phyloP scores from a whole-genome alignment of 495 filamentous ascomycete species.

The Aspergillus sparsus region DNA sequence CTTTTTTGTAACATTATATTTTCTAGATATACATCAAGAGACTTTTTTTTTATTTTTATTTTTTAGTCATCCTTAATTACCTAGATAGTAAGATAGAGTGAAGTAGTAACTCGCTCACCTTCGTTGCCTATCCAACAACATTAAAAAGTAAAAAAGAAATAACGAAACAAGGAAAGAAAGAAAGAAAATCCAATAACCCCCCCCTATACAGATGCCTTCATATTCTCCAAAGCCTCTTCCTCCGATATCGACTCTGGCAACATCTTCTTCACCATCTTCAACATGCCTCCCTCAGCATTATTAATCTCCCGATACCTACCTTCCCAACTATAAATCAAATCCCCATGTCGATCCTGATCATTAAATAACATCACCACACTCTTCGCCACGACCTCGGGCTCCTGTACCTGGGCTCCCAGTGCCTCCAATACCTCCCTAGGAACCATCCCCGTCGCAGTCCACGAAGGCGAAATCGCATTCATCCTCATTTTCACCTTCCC shows the following conservation, averaged over 20 bases:
- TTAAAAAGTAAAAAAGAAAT: neutral
- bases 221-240: constrained; percentile 20
- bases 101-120: no score
- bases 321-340: constrained; percentile 42
- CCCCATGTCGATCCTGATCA: constrained; percentile 35
- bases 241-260: constrained; percentile 21
- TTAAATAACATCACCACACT: constrained; percentile 40
- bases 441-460: constrained; percentile 43
- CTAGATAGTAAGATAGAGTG: no score
- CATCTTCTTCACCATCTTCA: constrained; percentile 19
- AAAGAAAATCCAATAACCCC: neutral
- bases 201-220: constrained; percentile 4
- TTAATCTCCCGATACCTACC: constrained; percentile 44
- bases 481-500: constrained; percentile 33
- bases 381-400: constrained; percentile 37
- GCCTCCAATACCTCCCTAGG: constrained; percentile 23
- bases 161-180: neutral
- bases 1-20: no score
- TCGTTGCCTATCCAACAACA: no score
- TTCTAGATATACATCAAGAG: neutral
- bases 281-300: constrained; percentile 30
- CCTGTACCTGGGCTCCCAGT: constrained; percentile 32
- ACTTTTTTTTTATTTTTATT: neutral
- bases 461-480: constrained; percentile 46
- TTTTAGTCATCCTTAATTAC: no score